Conservation (phyloP, 2,329 filamentous ascomycete genomes). For the Apiospora koreana region DNA sequence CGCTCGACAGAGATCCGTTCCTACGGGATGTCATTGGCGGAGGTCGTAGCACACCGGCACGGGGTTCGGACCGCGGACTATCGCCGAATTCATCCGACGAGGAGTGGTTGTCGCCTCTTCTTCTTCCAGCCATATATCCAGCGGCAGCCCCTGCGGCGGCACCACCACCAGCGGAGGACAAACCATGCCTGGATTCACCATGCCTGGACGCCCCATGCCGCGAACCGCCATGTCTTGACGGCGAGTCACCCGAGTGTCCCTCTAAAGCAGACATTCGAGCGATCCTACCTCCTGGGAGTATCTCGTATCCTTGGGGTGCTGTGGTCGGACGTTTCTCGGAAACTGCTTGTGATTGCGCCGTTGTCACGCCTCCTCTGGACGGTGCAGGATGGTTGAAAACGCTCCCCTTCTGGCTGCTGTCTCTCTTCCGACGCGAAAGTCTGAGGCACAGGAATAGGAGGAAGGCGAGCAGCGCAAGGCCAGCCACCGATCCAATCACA, state of each 20-base stretch:
- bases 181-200: conserved; percentile 31
- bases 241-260: conserved; percentile 65
- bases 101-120: conserved; percentile 59
- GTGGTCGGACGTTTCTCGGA: conserved; percentile 9
- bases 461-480: conserved; percentile 67
- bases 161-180: conserved; percentile 31
- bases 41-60: conserved; percentile 56
- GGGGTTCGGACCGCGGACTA: conserved; percentile 69
- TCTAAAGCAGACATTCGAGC: conserved; percentile 95
- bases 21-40: conserved; percentile 65
- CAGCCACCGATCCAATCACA: conserved; percentile 77
- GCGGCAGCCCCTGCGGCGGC: conserved; percentile 48
- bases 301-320: conserved; percentile 62
- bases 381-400: conserved; percentile 91
- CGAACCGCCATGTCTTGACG: conserved; percentile 51
- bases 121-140: conserved; percentile 47
- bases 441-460: conserved; percentile 70
- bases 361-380: conserved; percentile 50
- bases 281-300: conserved; percentile 84
- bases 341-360: conserved; percentile 22
- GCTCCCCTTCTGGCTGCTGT: conserved; percentile 65
- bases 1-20: conserved; percentile 86
- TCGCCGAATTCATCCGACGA: conserved; percentile 73
- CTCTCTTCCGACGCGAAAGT: conserved; percentile 50
- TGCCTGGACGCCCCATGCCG: conserved; percentile 50